Conservation (phyloP, 2,329 filamentous ascomycete genomes). For the Ceratocystis huliohia region DNA sequence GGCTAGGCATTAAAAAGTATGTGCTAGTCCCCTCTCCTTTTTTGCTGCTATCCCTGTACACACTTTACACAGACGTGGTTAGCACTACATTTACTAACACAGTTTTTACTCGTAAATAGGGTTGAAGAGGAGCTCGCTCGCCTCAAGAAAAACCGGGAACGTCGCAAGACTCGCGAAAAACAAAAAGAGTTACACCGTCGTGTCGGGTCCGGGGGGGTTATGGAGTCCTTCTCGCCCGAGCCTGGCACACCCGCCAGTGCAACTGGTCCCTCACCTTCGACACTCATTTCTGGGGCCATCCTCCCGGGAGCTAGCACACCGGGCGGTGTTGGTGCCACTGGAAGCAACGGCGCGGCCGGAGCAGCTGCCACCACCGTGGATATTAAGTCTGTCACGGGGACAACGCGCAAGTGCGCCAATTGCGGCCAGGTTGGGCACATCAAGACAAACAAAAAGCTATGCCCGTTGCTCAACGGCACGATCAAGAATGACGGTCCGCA, state of each 20-base stretch:
- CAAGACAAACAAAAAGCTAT: slow-evolving; percentile 98
- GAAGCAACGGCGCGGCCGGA: background rate
- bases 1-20: slow-evolving; percentile 35
- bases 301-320: background rate
- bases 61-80: background rate
- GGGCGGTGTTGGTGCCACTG: background rate
- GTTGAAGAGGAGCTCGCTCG: slow-evolving; percentile 64
- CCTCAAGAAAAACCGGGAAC: slow-evolving; percentile 81
- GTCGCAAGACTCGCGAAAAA: slow-evolving; percentile 79
- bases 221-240: slow-evolving; percentile 40
- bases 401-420: slow-evolving; percentile 88
- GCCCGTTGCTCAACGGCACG: slow-evolving; percentile 73
- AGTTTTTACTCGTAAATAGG: slow-evolving; percentile 6
- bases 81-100: background rate
- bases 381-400: slow-evolving; percentile 37
- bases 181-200: slow-evolving; percentile 53
- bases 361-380: background rate
- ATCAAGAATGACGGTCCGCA: slow-evolving; percentile 49
- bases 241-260: slow-evolving; percentile 36
- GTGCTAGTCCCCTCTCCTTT: background rate
- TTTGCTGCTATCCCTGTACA: background rate
- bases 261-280: slow-evolving; percentile 26
- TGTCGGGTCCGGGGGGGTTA: slow-evolving; percentile 27
- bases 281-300: background rate
- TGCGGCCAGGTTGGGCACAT: slow-evolving; percentile 95